Evolutionary conservation across 306 rosid genomes (phyloP).

Genomic region (Luffa acutangula): DNA sequence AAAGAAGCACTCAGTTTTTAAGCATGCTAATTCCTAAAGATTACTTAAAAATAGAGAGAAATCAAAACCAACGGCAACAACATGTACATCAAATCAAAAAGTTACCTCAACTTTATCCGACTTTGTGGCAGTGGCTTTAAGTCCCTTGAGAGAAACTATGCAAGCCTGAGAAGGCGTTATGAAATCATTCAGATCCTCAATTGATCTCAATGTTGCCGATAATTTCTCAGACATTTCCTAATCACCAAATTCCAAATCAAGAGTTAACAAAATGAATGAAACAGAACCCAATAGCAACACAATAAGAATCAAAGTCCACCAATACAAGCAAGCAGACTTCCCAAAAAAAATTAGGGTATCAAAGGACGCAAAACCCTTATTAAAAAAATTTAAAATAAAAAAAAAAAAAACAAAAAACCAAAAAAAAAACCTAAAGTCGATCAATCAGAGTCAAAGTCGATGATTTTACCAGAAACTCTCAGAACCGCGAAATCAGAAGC

Average conservation of each 20-base stretch:
- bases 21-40: not conserved
- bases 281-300: not conserved
- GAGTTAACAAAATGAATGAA: not conserved
- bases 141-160: slow-evolving; percentile 81
- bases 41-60: not conserved
- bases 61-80: not conserved
- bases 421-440: not conserved
- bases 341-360: not conserved
- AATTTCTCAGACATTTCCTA: slow-evolving; percentile 70
- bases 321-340: not conserved
- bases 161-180: slow-evolving; percentile 90
- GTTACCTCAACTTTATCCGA: slow-evolving; percentile 50
- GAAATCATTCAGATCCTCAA: slow-evolving; percentile 86
- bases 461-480: not conserved
- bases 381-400: too few species aligned
- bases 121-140: slow-evolving; percentile 32
- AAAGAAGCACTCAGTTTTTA: not conserved
- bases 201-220: slow-evolving; percentile 78
- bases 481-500: not conserved
- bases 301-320: not conserved
- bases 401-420: not conserved
- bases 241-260: not conserved
- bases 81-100: not conserved
- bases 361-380: not conserved
- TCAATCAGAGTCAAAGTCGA: not conserved